phyloP scores from a whole-genome alignment of 352 stramenopile genomes.

The Pseudoperonospora humuli region DNA sequence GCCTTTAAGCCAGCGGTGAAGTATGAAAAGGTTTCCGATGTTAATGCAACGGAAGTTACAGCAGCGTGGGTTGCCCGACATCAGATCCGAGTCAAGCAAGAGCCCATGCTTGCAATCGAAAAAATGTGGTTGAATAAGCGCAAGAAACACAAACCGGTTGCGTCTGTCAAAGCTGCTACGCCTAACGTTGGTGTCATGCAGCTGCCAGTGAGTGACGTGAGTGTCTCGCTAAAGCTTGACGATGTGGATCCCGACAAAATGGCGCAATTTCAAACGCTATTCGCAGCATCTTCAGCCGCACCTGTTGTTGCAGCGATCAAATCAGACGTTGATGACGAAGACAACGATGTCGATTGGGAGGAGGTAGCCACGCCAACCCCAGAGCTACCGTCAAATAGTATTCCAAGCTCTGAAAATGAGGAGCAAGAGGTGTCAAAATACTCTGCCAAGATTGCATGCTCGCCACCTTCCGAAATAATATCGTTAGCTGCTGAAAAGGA shows the following conservation, averaged over 20 bases:
- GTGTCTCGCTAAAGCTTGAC: conserved; percentile 40
- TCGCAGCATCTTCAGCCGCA: conserved; percentile 28
- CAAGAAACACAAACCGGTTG: conserved; percentile 4
- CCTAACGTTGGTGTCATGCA: neutral
- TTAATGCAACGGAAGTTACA: conserved; percentile 12
- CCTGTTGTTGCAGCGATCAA: conserved; percentile 1
- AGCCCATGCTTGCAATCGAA: conserved; percentile 43
- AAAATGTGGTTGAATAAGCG: conserved; percentile 25
- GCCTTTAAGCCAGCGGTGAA: conserved; percentile 16
- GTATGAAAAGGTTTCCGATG: conserved; percentile 15
- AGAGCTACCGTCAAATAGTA: neutral
- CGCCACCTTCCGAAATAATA: neutral
- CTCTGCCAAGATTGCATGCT: neutral
- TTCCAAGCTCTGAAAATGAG: neutral
- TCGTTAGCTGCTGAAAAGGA: neutral
- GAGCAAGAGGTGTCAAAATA: neutral
- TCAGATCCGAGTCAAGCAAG: conserved; percentile 29
- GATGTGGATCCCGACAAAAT: conserved; percentile 24
- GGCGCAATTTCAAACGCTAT: conserved; percentile 22
- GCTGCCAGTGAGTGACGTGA: conserved; percentile 16
- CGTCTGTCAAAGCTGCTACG: neutral
- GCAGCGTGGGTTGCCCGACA: conserved; percentile 32
- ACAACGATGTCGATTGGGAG: conserved; percentile 39
- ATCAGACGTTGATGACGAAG: conserved; percentile 22
- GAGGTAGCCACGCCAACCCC: conserved; percentile 1